A percentile compares a stretch with the other conserved stretches of the same genome.
phyloP scores from a whole-genome alignment of 192 early-diverging fungal genomes.

The Mortierella alpina region DNA sequence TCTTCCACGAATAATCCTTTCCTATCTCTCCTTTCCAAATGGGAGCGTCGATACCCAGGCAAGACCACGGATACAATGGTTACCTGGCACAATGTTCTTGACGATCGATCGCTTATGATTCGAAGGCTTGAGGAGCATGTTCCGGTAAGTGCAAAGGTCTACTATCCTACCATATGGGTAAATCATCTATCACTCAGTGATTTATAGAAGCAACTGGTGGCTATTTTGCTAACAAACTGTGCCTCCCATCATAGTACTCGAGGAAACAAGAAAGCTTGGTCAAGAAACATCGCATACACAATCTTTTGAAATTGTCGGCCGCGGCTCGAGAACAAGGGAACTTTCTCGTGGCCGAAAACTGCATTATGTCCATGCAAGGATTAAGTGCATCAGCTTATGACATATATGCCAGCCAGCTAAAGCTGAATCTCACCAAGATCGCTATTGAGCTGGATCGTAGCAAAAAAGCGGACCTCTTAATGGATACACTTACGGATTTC shows the following conservation, averaged over 20 bases:
- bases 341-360: constrained; percentile 65
- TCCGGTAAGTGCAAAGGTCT: constrained; percentile 12
- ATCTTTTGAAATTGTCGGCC: constrained; percentile 57
- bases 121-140: constrained; percentile 43
- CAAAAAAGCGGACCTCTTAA: constrained; percentile 16
- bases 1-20: constrained; percentile 14
- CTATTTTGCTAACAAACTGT: neutral
- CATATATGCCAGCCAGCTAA: constrained; percentile 36
- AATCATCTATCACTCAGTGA: no score
- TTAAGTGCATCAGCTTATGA: constrained; percentile 37
- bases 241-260: constrained; percentile 24
- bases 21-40: constrained; percentile 34
- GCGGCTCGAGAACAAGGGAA: constrained; percentile 72
- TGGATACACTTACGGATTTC: constrained; percentile 21
- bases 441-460: constrained; percentile 6
- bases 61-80: constrained; percentile 60
- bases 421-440: constrained; percentile 32
- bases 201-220: neutral
- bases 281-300: constrained; percentile 24
- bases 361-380: constrained; percentile 48
- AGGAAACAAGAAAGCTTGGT: constrained; percentile 27
- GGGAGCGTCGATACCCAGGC: constrained; percentile 58
- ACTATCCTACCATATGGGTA: no score
- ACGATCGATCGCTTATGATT: constrained; percentile 59
- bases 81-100: constrained; percentile 72